Evolutionary conservation across 2,329 filamentous ascomycete species (phyloP).

Genomic region (Ambrosiella beaveri): DNA sequence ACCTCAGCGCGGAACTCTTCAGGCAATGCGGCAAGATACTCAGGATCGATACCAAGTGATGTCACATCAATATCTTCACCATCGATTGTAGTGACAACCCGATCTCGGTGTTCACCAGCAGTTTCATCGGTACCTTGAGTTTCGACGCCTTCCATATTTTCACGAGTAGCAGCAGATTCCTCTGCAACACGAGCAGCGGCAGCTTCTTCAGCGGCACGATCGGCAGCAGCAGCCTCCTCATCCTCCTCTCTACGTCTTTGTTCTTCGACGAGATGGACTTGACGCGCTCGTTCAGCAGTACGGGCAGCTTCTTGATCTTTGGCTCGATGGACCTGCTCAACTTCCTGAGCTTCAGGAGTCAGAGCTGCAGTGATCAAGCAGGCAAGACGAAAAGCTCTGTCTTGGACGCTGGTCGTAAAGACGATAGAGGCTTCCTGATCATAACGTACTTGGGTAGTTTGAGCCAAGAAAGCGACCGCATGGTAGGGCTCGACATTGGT

Average conservation of each 20-base stretch:
- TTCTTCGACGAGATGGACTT: conserved; percentile 33
- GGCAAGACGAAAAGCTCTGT: conserved; percentile 48
- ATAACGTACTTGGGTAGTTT: conserved; percentile 62
- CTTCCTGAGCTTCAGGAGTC: conserved; percentile 69
- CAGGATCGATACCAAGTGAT: conserved; percentile 79
- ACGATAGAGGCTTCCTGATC: conserved; percentile 78
- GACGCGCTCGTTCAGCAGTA: conserved; percentile 26
- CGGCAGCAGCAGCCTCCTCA: conserved; percentile 29
- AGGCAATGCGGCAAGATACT: conserved; percentile 91
- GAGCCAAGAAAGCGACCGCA: conserved; percentile 57
- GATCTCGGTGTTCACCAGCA: conserved; percentile 19
- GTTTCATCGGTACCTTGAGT: conserved; percentile 23
- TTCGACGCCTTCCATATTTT: conserved; percentile 63
- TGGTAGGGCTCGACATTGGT: conserved; percentile 43
- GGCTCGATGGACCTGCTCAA: conserved; percentile 41
- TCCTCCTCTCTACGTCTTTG: neutral
- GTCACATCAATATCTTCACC: conserved; percentile 87
- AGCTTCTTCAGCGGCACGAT: too few relatives aligned
- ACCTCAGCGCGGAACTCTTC: conserved; percentile 95
- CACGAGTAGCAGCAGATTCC: neutral
- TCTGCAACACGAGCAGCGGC: neutral
- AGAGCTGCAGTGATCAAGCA: conserved; percentile 54
- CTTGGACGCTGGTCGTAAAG: conserved; percentile 43
- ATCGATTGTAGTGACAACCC: conserved; percentile 67
- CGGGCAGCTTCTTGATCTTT: conserved; percentile 18